A percentile compares a stretch with the other conserved stretches of the same genome.
phyloP scores from a whole-genome alignment of 1,284 basidiomycete genomes.

The Ustilago xerochloae region DNA sequence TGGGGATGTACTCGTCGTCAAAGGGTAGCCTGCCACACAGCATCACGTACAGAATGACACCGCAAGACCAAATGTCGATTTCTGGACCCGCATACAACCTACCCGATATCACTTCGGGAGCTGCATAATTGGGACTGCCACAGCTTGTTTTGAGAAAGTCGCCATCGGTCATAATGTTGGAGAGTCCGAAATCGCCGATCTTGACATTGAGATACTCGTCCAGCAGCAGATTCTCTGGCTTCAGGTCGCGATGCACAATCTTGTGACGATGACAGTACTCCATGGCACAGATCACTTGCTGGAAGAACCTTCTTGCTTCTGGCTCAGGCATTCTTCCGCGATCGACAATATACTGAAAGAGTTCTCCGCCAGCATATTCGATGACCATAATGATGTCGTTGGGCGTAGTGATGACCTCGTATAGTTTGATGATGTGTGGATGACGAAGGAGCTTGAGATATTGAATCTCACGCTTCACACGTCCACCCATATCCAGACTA shows the following conservation, averaged over 20 bases:
- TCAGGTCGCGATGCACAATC: constrained; percentile 66
- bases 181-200: constrained; percentile 68
- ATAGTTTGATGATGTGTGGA: constrained; percentile 68
- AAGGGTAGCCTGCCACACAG: constrained; percentile 66
- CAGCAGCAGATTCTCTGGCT: constrained; percentile 66
- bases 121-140: constrained; percentile 67
- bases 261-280: constrained; percentile 67
- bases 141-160: constrained; percentile 68
- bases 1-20: constrained; percentile 67
- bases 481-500: constrained; percentile 75
- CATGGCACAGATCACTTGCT: constrained; percentile 67
- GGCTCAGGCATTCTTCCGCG: constrained; percentile 63
- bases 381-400: constrained; percentile 68
- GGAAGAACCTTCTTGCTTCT: constrained; percentile 66
- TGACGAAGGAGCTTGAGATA: constrained; percentile 66
- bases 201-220: constrained; percentile 67
- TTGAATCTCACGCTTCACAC: constrained; percentile 84
- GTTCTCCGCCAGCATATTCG: constrained; percentile 67
- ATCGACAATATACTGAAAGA: constrained; percentile 68
- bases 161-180: constrained; percentile 68
- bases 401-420: constrained; percentile 67
- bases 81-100: constrained; percentile 66
- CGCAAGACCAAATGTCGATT: constrained; percentile 68
- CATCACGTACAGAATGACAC: constrained; percentile 68
- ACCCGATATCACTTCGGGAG: constrained; percentile 67